phyloP scores from a whole-genome alignment of 345 rosid genomes.

The Pistacia integerrima region DNA sequence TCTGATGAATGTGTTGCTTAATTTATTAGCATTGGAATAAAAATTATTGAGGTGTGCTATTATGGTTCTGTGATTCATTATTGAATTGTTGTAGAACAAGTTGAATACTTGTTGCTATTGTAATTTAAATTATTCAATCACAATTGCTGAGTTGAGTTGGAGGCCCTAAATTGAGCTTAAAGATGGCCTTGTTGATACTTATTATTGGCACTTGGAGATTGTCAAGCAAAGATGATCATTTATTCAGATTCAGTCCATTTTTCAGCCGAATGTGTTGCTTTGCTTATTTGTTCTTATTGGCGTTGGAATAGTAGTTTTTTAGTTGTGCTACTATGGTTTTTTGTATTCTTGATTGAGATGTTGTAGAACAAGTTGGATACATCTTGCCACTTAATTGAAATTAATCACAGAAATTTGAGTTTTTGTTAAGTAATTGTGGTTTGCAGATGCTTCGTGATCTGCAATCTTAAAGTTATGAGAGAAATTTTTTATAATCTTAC shows the following conservation, averaged over 20 bases:
- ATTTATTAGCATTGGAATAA: not conserved
- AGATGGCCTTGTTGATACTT: slow-evolving; percentile 83
- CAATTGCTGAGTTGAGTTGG: slow-evolving; percentile 72
- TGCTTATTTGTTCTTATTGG: too few species aligned
- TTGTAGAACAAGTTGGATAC: not conserved
- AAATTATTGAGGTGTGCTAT: not conserved
- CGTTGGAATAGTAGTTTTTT: too few species aligned
- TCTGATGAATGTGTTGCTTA: not conserved
- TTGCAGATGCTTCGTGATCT: not conserved
- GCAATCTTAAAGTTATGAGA: not conserved
- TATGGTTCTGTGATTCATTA: not conserved
- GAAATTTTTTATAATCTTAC: not conserved
- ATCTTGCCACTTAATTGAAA: not conserved
- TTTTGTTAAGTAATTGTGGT: not conserved
- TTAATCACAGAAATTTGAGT: not conserved
- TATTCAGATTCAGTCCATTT: too few species aligned
- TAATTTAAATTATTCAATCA: too few species aligned
- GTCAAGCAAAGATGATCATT: slow-evolving; percentile 35
- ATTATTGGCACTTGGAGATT: slow-evolving; percentile 84
- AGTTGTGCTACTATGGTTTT: too few species aligned
- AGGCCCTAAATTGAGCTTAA: slow-evolving; percentile 60
- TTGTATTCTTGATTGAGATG: not conserved
- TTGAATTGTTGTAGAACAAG: not conserved
- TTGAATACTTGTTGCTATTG: too few species aligned
- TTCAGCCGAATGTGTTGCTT: too few species aligned